Percentiles rank a stretch among this genome's conserved stretches.
phyloP scores from a whole-genome alignment of 305 asterid genomes.

The Nicotiana rustica region DNA sequence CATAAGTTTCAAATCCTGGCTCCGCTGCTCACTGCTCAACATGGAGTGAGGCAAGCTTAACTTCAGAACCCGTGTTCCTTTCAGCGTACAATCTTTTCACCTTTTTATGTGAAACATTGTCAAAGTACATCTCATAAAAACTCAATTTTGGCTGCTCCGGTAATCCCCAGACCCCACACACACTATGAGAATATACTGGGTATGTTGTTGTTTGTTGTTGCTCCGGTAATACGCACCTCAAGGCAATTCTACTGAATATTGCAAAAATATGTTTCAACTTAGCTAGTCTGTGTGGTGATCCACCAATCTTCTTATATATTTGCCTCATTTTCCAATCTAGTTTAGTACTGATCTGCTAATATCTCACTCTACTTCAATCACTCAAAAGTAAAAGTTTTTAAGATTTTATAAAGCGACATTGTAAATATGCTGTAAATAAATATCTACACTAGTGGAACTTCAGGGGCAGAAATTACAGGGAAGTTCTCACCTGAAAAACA shows the following conservation, averaged over 20 bases:
- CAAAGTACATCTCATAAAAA: background rate
- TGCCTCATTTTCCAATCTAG: constrained; percentile 23
- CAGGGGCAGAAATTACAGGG: background rate
- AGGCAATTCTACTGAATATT: background rate
- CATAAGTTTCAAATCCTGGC: too few relatives aligned
- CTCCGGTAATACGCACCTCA: background rate
- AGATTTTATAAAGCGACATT: background rate
- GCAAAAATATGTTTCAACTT: background rate
- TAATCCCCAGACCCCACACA: too few relatives aligned
- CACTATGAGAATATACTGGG: too few relatives aligned
- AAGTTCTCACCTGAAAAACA: constrained; percentile 78
- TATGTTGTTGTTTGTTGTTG: background rate
- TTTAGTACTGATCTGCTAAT: background rate
- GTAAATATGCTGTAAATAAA: background rate
- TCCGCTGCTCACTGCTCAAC: background rate
- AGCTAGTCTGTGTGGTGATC: background rate
- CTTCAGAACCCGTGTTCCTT: background rate
- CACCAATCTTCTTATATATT: background rate
- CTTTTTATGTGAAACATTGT: background rate
- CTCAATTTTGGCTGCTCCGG: too few relatives aligned
- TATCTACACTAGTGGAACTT: background rate
- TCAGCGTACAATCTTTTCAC: background rate
- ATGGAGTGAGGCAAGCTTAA: background rate
- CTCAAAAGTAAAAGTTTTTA: too few relatives aligned
- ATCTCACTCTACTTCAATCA: background rate